Percentiles rank a stretch among this genome's conserved stretches.
These are phyloP conservation scores for Diospyros lotus DNA, from an alignment of 148 eudicot species.

Conservation along the genomic window DNA sequence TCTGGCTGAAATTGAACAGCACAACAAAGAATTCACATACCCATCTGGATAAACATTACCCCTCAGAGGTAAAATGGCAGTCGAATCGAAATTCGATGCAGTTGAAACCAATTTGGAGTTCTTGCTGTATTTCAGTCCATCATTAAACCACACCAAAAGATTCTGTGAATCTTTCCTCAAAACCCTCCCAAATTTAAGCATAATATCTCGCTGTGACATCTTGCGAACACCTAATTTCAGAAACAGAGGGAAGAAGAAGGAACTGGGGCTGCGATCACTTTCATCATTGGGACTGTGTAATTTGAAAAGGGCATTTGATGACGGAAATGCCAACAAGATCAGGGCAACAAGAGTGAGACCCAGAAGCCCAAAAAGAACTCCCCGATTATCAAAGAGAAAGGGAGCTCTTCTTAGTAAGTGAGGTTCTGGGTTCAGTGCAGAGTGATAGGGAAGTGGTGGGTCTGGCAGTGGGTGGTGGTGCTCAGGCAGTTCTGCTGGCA, in stretches of 20 bases:
- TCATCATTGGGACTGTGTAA: constrained; percentile 20
- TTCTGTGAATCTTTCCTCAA: constrained; percentile 10
- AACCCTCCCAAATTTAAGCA: constrained; percentile 45
- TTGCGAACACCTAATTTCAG: constrained; percentile 20
- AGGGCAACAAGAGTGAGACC: constrained; percentile 31
- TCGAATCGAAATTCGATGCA: constrained; percentile 17
- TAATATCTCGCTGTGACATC: constrained; percentile 14
- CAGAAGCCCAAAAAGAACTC: constrained; percentile 20
- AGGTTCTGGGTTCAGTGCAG: constrained; percentile 1
- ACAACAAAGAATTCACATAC: constrained; percentile 25
- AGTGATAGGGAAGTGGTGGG: constrained; percentile 14
- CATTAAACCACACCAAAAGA: constrained; percentile 11
- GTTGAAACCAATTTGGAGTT: constrained; percentile 6
- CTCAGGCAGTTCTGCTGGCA: background rate
- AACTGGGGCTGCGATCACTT: constrained; percentile 1
- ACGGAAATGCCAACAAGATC: constrained; percentile 16
- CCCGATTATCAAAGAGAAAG: constrained; percentile 7
- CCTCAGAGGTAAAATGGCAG: constrained; percentile 32
- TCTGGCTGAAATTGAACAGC: background rate
- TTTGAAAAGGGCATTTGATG: constrained; percentile 15
- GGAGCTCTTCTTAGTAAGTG: constrained; percentile 14
- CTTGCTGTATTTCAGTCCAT: constrained; percentile 9
- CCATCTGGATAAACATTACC: constrained; percentile 48
- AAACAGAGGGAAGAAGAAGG: constrained; percentile 37
- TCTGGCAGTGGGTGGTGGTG: background rate